phyloP scores from a whole-genome alignment of 495 filamentous ascomycete genomes.

The Umbilicaria muhlenbergii region DNA sequence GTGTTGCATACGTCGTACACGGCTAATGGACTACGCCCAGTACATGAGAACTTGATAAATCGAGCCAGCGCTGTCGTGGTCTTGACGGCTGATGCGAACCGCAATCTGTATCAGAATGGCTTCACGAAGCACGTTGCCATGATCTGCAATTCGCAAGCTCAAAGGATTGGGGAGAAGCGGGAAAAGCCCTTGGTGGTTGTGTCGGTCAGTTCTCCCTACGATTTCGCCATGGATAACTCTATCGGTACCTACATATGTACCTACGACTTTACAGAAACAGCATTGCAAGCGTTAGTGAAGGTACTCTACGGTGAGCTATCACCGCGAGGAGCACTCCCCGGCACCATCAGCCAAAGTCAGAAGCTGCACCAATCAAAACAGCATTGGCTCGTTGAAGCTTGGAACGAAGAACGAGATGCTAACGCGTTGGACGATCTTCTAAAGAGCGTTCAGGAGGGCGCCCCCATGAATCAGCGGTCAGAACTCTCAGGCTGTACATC shows the following conservation, averaged over 20 bases:
- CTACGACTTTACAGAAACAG: conserved; percentile 86
- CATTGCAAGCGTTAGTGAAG: conserved; percentile 66
- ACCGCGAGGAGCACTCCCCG: conserved; percentile 59
- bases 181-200: conserved; percentile 65
- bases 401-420: conserved; percentile 61
- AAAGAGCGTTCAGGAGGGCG: conserved; percentile 42
- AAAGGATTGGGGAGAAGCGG: conserved; percentile 34
- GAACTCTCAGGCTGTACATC: conserved; percentile 52
- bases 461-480: conserved; percentile 36
- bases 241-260: conserved; percentile 86
- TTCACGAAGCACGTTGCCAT: conserved; percentile 90
- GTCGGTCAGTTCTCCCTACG: conserved; percentile 83
- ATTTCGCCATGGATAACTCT: conserved; percentile 80
- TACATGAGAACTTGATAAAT: conserved; percentile 81
- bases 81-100: conserved; percentile 77
- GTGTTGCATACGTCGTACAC: conserved; percentile 86
- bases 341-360: conserved; percentile 61
- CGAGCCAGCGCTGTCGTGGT: conserved; percentile 73
- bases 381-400: conserved; percentile 79
- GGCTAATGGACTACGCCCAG: conserved; percentile 70
- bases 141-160: conserved; percentile 65
- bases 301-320: conserved; percentile 63
- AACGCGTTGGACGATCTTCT: conserved; percentile 54
- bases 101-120: conserved; percentile 77
- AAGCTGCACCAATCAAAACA: conserved; percentile 64